Percentiles rank a stretch among this genome's conserved stretches.
These are phyloP conservation scores for Ichthyophthirius multifiliis DNA, from an alignment of 169 alveolate genomes.

Conservation along the genomic window DNA sequence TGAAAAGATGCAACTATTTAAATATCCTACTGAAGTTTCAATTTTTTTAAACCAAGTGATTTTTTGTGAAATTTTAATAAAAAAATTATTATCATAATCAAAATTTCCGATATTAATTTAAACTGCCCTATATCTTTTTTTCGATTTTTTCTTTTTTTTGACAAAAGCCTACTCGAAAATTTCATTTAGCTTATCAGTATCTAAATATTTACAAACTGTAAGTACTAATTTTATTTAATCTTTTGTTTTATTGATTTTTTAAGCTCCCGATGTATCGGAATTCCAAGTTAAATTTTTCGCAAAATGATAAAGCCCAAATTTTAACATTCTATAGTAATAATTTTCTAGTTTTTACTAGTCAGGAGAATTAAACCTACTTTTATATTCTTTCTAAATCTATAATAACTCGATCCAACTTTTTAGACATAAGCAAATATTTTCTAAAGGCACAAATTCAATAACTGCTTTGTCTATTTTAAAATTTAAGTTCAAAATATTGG, in stretches of 20 bases:
- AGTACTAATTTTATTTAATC: neutral
- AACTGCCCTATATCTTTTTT: neutral
- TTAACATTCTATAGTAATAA: conserved; percentile 26
- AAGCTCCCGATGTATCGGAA: neutral
- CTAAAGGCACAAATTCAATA: conserved; percentile 38
- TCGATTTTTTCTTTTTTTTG: neutral
- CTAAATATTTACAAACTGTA: neutral
- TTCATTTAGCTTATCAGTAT: neutral
- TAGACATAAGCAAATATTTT: conserved; percentile 18
- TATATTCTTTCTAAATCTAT: conserved; percentile 27
- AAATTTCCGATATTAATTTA: neutral
- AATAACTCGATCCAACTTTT: conserved; percentile 30
- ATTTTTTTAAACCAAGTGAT: conserved; percentile 13
- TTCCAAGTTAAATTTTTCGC: conserved; percentile 22
- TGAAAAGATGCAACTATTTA: neutral
- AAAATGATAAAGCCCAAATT: conserved; percentile 39
- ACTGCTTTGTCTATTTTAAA: conserved; percentile 15
- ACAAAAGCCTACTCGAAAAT: neutral
- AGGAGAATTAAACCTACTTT: neutral
- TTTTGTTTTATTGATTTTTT: neutral
- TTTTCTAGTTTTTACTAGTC: neutral
- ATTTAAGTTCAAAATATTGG: conserved; percentile 28
- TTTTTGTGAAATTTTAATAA: neutral
- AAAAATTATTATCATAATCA: neutral
- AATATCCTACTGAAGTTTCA: conserved; percentile 5